Conservation (phyloP, 345 rosid genomes). For the Acer negundo region DNA sequence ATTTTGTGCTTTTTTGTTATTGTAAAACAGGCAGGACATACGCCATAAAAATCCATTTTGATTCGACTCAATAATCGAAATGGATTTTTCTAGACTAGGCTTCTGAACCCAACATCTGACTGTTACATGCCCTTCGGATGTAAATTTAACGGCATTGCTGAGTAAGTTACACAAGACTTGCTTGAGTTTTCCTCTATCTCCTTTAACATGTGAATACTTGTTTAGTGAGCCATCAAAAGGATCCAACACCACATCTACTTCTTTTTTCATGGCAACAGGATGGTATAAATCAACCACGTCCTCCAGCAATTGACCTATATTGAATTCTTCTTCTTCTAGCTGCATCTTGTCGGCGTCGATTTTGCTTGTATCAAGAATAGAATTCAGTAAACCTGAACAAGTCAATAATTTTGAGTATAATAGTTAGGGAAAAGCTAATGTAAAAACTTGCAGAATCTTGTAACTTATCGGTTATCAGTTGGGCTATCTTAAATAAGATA, state of each 20-base stretch:
- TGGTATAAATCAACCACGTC: constrained; percentile 60
- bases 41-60: constrained; percentile 26
- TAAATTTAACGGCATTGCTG: constrained; percentile 85
- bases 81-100: constrained; percentile 34
- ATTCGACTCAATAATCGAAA: constrained; percentile 32
- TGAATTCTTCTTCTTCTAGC: constrained; percentile 67
- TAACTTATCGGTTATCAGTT: no score
- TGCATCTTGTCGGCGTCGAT: constrained; percentile 83
- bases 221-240: constrained; percentile 54
- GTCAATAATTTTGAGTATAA: not conserved
- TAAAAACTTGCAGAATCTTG: no score
- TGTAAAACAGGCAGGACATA: constrained; percentile 25
- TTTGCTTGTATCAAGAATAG: constrained; percentile 76
- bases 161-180: constrained; percentile 65
- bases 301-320: constrained; percentile 58
- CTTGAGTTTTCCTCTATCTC: constrained; percentile 61
- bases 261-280: constrained; percentile 59
- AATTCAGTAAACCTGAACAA: constrained; percentile 55
- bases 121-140: constrained; percentile 55
- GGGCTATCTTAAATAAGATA: not conserved
- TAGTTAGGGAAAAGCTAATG: no score
- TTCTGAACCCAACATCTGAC: constrained; percentile 65
- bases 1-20: constrained; percentile 24
- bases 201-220: constrained; percentile 49
- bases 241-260: constrained; percentile 69